Evolutionary conservation across 208 protist genomes (phyloP).

Genomic region (Wallacemonas sp.): DNA sequence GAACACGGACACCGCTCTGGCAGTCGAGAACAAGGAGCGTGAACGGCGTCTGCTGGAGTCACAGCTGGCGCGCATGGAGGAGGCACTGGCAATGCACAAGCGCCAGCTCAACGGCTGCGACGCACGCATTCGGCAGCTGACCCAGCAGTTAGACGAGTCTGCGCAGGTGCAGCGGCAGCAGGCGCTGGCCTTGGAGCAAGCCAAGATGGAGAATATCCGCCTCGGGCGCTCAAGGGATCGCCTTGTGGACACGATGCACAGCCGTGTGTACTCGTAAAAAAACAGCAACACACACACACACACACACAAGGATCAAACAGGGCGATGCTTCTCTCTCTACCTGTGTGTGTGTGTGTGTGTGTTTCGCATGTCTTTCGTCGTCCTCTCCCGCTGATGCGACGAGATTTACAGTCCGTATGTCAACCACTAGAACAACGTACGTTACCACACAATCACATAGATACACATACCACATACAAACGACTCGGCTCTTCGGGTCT

Average conservation of each 20-base stretch:
- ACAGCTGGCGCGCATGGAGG: constrained; percentile 44
- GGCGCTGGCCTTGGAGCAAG: constrained; percentile 51
- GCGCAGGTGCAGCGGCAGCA: constrained; percentile 39
- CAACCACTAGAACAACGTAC: too few relatives aligned
- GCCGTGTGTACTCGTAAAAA: constrained; percentile 10
- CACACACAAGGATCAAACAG: background rate
- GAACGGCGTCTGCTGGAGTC: constrained; percentile 35
- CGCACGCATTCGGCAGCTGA: constrained; percentile 37
- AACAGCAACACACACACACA: background rate
- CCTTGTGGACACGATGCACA: constrained; percentile 41
- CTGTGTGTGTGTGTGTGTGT: too few relatives aligned
- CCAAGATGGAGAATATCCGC: constrained; percentile 55
- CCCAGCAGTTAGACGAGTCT: constrained; percentile 43
- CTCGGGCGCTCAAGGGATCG: constrained; percentile 43
- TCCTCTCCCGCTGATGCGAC: too few relatives aligned
- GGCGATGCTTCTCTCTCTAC: background rate
- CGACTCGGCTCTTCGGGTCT: too few relatives aligned
- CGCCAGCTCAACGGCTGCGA: constrained; percentile 45
- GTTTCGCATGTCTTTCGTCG: too few relatives aligned
- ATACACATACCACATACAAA: too few relatives aligned
- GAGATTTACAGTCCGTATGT: too few relatives aligned
- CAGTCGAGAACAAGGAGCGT: constrained; percentile 26
- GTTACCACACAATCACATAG: too few relatives aligned
- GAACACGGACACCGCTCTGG: constrained; percentile 24
- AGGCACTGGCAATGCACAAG: constrained; percentile 61